Percentiles rank a stretch among this genome's conserved stretches.
phyloP scores from a whole-genome alignment of 148 eudicot genomes.

The Chenopodium formosanum region DNA sequence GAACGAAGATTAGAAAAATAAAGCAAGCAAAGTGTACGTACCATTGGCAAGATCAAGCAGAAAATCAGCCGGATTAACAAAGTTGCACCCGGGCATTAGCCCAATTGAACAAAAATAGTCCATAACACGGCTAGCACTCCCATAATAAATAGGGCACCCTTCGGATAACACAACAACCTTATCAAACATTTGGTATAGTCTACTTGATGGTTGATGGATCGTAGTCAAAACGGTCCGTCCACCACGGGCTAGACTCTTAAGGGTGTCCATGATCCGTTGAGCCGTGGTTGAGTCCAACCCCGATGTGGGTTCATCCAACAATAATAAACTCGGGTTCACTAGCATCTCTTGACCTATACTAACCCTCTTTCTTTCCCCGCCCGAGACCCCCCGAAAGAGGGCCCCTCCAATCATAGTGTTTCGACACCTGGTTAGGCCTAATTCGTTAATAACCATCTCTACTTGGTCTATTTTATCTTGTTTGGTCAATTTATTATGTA shows the following conservation, averaged over 20 bases:
- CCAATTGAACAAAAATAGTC: slow-evolving; percentile 71
- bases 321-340: slow-evolving; percentile 71
- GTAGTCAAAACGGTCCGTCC: slow-evolving; percentile 76
- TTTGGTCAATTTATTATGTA: slow-evolving; percentile 45
- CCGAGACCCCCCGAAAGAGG: slow-evolving; percentile 61
- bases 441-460: slow-evolving; percentile 43
- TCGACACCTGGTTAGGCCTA: slow-evolving; percentile 58
- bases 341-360: slow-evolving; percentile 86
- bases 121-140: slow-evolving; percentile 51
- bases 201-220: slow-evolving; percentile 79
- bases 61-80: slow-evolving; percentile 83
- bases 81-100: slow-evolving; percentile 48
- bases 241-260: slow-evolving; percentile 55
- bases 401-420: slow-evolving; percentile 67
- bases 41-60: slow-evolving; percentile 88
- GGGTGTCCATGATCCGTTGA: slow-evolving; percentile 55
- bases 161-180: slow-evolving; percentile 67
- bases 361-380: slow-evolving; percentile 83
- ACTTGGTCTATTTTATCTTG: slow-evolving; percentile 60
- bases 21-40: slow-evolving; percentile 29
- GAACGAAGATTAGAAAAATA: not conserved
- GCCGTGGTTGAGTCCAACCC: slow-evolving; percentile 93
- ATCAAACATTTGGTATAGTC: slow-evolving; percentile 72
- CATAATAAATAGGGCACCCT: slow-evolving; percentile 66
- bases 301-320: slow-evolving; percentile 87